Conservation (phyloP, 73 alveolate genomes). For the Tetrahymena elliotti region DNA sequence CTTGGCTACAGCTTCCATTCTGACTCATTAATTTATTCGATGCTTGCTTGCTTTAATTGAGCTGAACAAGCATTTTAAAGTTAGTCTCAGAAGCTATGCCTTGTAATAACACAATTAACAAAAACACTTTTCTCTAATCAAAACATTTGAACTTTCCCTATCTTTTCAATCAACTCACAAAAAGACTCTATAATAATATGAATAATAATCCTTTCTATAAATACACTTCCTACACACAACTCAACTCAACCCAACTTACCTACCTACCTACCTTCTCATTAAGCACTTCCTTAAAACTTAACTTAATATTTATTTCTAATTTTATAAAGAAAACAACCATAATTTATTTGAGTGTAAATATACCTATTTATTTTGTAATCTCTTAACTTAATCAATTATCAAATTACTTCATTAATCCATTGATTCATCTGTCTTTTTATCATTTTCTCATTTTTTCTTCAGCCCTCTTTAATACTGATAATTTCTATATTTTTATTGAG, state of each 20-base stretch:
- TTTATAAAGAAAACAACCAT: not conserved
- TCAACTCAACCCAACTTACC: not conserved
- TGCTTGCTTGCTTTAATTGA: not conserved
- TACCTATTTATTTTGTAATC: not conserved
- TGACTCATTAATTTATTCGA: no score
- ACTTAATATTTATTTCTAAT: not conserved
- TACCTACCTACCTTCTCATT: not conserved
- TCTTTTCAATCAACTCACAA: not conserved
- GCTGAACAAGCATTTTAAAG: not conserved
- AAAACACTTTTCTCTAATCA: not conserved
- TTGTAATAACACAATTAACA: not conserved
- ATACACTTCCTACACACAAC: not conserved
- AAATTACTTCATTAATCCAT: not conserved
- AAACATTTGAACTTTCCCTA: not conserved
- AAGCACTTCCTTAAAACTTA: not conserved
- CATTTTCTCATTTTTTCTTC: not conserved
- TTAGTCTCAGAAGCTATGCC: not conserved
- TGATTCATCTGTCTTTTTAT: not conserved
- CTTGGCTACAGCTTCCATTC: not conserved
- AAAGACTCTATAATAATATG: not conserved
- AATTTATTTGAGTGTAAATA: not conserved
- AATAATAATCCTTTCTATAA: not conserved
- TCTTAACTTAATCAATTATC: not conserved
- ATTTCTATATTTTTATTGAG: no score
- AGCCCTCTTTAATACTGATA: no score